phyloP scores from a whole-genome alignment of 2,329 filamentous ascomycete species.

The Trichophyton equinum region DNA sequence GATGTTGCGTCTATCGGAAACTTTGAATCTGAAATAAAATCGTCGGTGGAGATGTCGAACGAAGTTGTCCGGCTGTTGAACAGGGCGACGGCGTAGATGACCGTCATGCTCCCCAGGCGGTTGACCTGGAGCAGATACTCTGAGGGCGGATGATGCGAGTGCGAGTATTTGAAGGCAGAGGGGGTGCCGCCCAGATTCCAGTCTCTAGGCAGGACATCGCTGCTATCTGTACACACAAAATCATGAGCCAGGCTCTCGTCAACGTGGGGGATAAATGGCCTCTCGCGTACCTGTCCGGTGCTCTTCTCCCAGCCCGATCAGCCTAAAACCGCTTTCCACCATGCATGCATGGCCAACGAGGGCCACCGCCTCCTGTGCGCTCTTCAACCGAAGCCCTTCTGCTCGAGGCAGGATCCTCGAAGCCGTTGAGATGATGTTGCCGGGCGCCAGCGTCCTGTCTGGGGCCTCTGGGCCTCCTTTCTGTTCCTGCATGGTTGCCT shows the following conservation, averaged over 20 bases:
- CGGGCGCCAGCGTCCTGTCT: slow-evolving; percentile 13
- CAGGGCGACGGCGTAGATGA: slow-evolving; percentile 65
- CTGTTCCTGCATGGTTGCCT: not conserved
- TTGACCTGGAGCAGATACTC: slow-evolving; percentile 71
- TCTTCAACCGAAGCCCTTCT: slow-evolving; percentile 20
- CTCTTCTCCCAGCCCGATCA: slow-evolving; percentile 76
- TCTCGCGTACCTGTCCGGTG: slow-evolving; percentile 49
- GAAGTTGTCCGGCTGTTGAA: slow-evolving; percentile 70
- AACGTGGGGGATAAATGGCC: not conserved
- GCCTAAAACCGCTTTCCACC: slow-evolving; percentile 62
- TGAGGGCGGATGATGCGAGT: slow-evolving; percentile 78
- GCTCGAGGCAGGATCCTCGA: slow-evolving; percentile 19
- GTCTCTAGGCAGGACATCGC: slow-evolving; percentile 50
- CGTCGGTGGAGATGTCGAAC: slow-evolving; percentile 60
- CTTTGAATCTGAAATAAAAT: slow-evolving; percentile 57
- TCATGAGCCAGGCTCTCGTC: too few relatives aligned
- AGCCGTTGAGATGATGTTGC: slow-evolving; percentile 23
- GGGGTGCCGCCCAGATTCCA: slow-evolving; percentile 65
- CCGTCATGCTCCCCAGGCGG: slow-evolving; percentile 69
- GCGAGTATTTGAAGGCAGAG: slow-evolving; percentile 75
- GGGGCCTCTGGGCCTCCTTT: not conserved
- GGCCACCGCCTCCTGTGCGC: slow-evolving; percentile 65
- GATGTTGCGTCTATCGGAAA: slow-evolving; percentile 39
- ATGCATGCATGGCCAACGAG: slow-evolving; percentile 77
- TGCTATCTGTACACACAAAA: not conserved